These are phyloP conservation scores for Blastobotrys persicus DNA, from an alignment of 1,139 yeast genomes.

Conservation along the genomic window DNA sequence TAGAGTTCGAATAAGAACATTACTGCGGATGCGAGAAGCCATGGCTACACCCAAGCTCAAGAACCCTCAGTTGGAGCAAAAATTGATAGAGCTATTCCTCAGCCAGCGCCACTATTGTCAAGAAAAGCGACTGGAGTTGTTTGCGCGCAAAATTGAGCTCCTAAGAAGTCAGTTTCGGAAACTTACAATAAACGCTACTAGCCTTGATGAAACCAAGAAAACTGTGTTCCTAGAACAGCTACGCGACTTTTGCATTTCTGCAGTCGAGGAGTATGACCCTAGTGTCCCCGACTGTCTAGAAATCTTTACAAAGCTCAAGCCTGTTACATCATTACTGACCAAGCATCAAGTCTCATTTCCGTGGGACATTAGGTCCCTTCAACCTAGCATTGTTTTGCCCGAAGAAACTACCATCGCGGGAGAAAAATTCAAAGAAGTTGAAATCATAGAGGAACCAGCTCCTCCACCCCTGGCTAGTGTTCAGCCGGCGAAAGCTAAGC, in stretches of 20 bases:
- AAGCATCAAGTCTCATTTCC: neutral
- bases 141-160: slow-evolving; percentile 28
- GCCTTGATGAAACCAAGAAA: neutral
- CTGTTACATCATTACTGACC: neutral
- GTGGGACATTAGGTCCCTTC: neutral
- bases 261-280: neutral
- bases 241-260: neutral
- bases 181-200: neutral
- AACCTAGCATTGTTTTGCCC: neutral
- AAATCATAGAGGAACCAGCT: neutral
- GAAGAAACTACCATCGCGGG: neutral
- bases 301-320: neutral
- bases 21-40: neutral
- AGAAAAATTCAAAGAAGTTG: neutral
- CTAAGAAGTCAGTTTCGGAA: slow-evolving; percentile 14
- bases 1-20: neutral
- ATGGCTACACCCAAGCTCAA: neutral
- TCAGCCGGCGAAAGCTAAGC: slow-evolving; percentile 9
- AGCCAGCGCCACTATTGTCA: slow-evolving; percentile 21
- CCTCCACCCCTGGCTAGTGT: neutral
- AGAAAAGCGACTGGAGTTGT: slow-evolving; percentile 24
- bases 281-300: neutral
- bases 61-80: neutral
- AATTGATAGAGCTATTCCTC: slow-evolving; percentile 24
- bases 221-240: neutral